Percentiles rank a stretch among this genome's conserved stretches.
Conservation (phyloP, 148 eudicot genomes). For the Simmondsia chinensis region DNA sequence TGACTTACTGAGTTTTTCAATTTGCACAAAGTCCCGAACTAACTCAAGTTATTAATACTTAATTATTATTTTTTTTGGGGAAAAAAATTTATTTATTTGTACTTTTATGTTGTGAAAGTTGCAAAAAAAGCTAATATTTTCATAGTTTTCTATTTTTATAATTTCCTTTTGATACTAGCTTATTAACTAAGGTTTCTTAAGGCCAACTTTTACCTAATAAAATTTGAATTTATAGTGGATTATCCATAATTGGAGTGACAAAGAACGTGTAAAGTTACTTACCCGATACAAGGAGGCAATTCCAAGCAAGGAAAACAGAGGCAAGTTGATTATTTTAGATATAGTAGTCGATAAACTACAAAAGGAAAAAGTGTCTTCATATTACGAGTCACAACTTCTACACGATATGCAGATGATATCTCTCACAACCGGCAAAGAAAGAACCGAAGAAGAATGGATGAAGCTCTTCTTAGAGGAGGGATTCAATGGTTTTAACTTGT, state of each 20-base stretch:
- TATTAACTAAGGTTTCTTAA: no score
- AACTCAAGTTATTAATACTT: no score
- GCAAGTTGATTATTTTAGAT: conserved; percentile 10
- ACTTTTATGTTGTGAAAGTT: no score
- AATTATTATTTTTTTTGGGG: no score
- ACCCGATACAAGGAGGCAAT: conserved; percentile 2
- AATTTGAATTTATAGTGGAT: conserved; percentile 5
- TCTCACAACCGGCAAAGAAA: neutral
- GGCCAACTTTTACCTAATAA: no score
- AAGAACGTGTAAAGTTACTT: conserved; percentile 1
- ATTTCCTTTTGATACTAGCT: no score
- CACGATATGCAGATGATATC: conserved; percentile 9
- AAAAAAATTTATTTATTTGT: no score
- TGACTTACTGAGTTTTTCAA: no score
- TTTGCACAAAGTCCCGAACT: no score
- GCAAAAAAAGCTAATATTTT: no score
- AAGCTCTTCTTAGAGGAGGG: conserved; percentile 4
- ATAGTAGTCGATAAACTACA: neutral
- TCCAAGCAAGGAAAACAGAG: conserved; percentile 6
- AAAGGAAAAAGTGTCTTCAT: neutral
- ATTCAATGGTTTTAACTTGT: conserved; percentile 4
- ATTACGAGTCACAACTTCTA: neutral
- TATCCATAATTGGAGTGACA: conserved; percentile 7
- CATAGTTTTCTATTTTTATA: no score
- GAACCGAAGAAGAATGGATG: conserved; percentile 7